Conservation (phyloP, 1,284 basidiomycete genomes). For the Porodaedalea pini region DNA sequence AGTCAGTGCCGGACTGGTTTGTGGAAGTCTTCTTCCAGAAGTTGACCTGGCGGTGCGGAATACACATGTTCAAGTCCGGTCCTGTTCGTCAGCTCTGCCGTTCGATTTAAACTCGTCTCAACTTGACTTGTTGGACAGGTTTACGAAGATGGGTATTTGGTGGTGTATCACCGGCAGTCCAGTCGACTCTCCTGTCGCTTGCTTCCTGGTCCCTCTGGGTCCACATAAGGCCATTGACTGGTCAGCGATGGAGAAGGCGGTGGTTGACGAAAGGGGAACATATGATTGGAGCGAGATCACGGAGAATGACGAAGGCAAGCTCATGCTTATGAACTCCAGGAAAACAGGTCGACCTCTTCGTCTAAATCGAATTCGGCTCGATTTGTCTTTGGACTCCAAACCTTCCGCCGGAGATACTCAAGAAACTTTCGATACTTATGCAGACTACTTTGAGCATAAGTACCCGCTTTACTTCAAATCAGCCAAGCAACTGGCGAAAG, state of each 20-base stretch:
- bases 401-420: conserved; percentile 24
- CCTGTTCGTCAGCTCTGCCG: conserved; percentile 23
- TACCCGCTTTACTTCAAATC: conserved; percentile 4
- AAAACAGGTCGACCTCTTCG: conserved; percentile 53
- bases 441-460: conserved; percentile 47
- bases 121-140: conserved; percentile 54
- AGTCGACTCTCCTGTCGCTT: conserved; percentile 45
- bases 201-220: conserved; percentile 62
- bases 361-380: conserved; percentile 53
- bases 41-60: conserved; percentile 40
- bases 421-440: conserved; percentile 46
- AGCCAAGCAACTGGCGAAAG: not conserved
- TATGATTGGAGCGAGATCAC: conserved; percentile 52
- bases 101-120: conserved; percentile 29
- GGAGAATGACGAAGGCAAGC: conserved; percentile 42
- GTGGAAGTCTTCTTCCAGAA: conserved; percentile 51
- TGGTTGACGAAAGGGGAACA: conserved; percentile 46
- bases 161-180: conserved; percentile 59
- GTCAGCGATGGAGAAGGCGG: conserved; percentile 45
- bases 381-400: conserved; percentile 49
- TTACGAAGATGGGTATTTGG: conserved; percentile 59
- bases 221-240: conserved; percentile 50
- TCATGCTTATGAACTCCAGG: conserved; percentile 52
- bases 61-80: conserved; percentile 32
- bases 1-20: conserved; percentile 53